Base-by-base conservation (phyloP, 1,139 yeast genomes). In the Yamadazyma spencermartinsiae region DNA sequence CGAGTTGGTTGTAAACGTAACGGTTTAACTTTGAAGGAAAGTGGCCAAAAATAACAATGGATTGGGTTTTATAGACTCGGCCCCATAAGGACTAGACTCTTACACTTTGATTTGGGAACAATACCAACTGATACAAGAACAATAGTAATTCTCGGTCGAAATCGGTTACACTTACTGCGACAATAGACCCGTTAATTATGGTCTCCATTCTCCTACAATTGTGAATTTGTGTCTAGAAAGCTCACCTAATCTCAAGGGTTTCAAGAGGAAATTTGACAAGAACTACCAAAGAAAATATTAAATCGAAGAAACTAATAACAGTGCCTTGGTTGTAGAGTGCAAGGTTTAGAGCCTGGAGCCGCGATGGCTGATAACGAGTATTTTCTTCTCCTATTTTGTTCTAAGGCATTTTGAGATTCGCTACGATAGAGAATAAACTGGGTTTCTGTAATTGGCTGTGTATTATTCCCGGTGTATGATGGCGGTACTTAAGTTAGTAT, bases 401-500 rank as follows among this genome's bases (percentile, higher is more conserved):
- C n/a, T n/a, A n/a, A n/a, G n/a, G n/a, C n/a, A n/a, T n/a, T n/a
- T n/a, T n/a, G n/a, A n/a, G n/a, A n/a, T n/a, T n/a, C n/a, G n/a
- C n/a, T n/a, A n/a, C n/a, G n/a, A n/a, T n/a, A n/a, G n/a, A n/a
- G n/a, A n/a, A n/a, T n/a, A n/a, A n/a, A n/a, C n/a, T n/a, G 9
- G 23, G 10, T 20, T 7, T 7, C 23, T 7, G 10, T 7, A 20
- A 20, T 20, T 7, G 7, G 10, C 23, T 7, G 23, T 20, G 23
- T 20, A 20, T 20, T 7, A 10, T 20, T 7, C 10, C 7, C 10
- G 23, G 23, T 23, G n/a, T 23, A 23, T 23, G 4, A 12, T 23
- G 26, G 9, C 12, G 8, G 12, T 23, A 12, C 12, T 8, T 11
- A 8, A 11, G 8, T 33, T 30, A 41, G 25, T 41, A 48, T 33